Evolutionary conservation across 345 rosid species (phyloP), one percentile per base, ranked within the genome.

Genomic region (Kernera saxatilis): DNA sequence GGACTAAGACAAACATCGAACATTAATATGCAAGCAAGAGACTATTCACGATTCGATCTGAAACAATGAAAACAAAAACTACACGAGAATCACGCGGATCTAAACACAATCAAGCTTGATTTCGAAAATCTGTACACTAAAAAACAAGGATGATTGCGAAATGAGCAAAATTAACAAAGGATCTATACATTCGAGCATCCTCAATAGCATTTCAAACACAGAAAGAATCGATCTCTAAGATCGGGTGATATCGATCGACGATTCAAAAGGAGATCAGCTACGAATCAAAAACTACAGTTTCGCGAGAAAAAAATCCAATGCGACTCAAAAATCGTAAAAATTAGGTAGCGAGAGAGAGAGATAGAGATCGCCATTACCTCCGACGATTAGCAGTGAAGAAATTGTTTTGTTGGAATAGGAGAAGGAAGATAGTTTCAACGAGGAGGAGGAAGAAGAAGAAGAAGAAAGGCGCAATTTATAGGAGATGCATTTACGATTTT

Each of bases 281-380:
- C 49, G 62, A 74, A 30, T 49, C 37, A 56, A n/a, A n/a, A n/a
- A 13, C 29, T 3, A 74, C 36, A 39, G 43, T 5, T 55, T 48
- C 19, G 32, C 8, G 29, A 17, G 33, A 50, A 23, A 3, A 35
- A 9, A 23, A 66, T 37, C 22, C 4, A 55, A 73, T 55, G 51
- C 1, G 4, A 27, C 7, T 25, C 2, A 10, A 29, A 19, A 29
- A 49, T 15, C 5, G 65, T 25, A 36, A n/a, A 9, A 27, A 46
- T 14, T n/a, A 2, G 21, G 14, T 22, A 3, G 17, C 0, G 37
- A 13, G 32, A 64, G 18, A 30, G 26, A 23, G 2, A 52, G 18
- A 50, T 25, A 71, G 68, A 71, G 62, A 52, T 71, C 45, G 1
- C 27, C 19, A 21, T 66, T 74, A 74, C 72, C 78, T 74, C 2